Percentiles rank a stretch among this genome's conserved stretches.
Conservation (phyloP, 257 asterid species). For the Petrea volubilis region DNA sequence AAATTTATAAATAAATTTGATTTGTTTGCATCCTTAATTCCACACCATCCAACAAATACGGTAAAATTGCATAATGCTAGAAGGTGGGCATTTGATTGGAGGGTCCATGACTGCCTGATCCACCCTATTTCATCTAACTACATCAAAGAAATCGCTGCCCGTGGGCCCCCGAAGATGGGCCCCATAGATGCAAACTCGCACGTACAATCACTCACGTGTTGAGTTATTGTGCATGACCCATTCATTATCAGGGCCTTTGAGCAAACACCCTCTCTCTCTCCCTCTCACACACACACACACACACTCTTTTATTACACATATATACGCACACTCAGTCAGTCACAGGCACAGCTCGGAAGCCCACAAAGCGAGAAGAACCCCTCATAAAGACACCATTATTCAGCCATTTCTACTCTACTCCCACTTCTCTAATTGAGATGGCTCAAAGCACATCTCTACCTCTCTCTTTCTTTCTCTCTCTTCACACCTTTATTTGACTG, state of each 20-base stretch:
- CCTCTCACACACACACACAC: slow-evolving; percentile 12
- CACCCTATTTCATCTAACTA: slow-evolving; percentile 18
- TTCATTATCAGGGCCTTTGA: slow-evolving; percentile 7
- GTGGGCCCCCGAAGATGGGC: slow-evolving; percentile 21
- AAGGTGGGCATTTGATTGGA: slow-evolving; percentile 15
- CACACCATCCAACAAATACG: background rate
- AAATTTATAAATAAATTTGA: too few species aligned
- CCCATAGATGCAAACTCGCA: slow-evolving; percentile 12
- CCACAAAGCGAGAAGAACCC: slow-evolving; percentile 9
- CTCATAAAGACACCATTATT: slow-evolving; percentile 29
- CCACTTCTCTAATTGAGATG: slow-evolving; percentile 29
- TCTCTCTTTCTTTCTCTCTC: slow-evolving; percentile 23
- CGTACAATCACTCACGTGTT: slow-evolving; percentile 51
- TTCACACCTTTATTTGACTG: slow-evolving; percentile 32
- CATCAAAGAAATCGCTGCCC: slow-evolving; percentile 18
- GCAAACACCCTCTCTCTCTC: slow-evolving; percentile 28
- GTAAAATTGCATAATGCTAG: slow-evolving; percentile 4
- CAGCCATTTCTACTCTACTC: slow-evolving; percentile 27
- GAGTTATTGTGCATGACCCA: slow-evolving; percentile 38
- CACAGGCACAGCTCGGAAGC: slow-evolving; percentile 21
- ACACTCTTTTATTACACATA: slow-evolving; percentile 17
- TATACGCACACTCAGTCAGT: slow-evolving; percentile 24
- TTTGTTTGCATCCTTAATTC: too few species aligned
- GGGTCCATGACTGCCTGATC: slow-evolving; percentile 19
- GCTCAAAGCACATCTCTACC: slow-evolving; percentile 30